A percentile compares a stretch with the other conserved stretches of the same genome.
These are phyloP conservation scores for Chlorokybus atmophyticus DNA, from an alignment of 139 green algal genomes.

Conservation along the genomic window DNA sequence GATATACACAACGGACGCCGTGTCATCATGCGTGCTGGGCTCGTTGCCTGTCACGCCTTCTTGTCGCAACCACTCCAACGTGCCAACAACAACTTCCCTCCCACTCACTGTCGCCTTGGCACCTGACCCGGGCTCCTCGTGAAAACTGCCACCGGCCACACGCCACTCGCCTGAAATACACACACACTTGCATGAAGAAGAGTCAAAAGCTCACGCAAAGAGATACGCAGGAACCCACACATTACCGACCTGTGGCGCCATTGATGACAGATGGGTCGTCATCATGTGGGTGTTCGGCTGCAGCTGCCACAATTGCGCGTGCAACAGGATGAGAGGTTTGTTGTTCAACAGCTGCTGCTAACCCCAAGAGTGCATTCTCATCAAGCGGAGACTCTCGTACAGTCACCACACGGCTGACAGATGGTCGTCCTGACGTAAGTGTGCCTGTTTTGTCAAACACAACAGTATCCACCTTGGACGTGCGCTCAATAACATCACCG, in stretches of 20 bases:
- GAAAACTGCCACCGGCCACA: no score
- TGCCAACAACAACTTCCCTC: constrained; percentile 42
- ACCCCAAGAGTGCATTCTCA: no score
- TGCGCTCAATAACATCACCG: constrained; percentile 76
- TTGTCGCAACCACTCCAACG: constrained; percentile 50
- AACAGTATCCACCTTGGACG: constrained; percentile 51
- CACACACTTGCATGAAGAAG: no score
- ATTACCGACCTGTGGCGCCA: no score
- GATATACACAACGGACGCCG: constrained; percentile 16
- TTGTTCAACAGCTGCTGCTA: constrained; percentile 63
- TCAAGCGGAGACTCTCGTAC: no score
- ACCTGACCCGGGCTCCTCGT: constrained; percentile 9
- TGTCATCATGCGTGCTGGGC: not conserved
- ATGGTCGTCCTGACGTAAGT: constrained; percentile 56
- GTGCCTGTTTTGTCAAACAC: constrained; percentile 97
- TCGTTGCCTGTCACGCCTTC: constrained; percentile 2
- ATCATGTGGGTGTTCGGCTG: no score
- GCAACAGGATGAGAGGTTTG: constrained; percentile 70
- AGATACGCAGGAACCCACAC: no score
- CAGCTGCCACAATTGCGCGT: constrained; percentile 33
- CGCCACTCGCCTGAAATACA: no score
- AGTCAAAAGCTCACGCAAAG: no score
- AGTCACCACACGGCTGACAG: constrained; percentile 13
- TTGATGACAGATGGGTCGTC: no score
- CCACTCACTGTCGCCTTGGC: constrained; percentile 6